Conservation (phyloP, 1,139 yeast species). For the Blastobotrys proliferans region DNA sequence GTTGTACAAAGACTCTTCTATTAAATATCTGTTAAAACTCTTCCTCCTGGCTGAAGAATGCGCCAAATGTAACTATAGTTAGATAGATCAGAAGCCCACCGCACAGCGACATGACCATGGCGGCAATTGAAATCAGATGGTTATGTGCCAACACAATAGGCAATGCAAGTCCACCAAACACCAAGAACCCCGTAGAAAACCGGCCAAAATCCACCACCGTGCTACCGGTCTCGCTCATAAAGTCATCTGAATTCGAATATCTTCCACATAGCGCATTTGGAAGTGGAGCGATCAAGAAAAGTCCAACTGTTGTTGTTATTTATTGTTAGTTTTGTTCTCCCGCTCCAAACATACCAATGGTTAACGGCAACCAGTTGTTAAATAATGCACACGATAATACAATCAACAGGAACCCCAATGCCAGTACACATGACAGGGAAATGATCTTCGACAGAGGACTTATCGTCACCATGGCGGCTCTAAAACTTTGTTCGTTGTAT, state of each 20-base stretch:
- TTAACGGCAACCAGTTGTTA: slow-evolving; percentile 75
- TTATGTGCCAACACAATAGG: slow-evolving; percentile 67
- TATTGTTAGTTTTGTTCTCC: not conserved
- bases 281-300: slow-evolving; percentile 59
- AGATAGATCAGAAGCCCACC: slow-evolving; percentile 73
- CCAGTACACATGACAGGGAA: slow-evolving; percentile 65
- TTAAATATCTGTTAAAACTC: slow-evolving; percentile 34
- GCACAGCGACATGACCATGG: slow-evolving; percentile 56
- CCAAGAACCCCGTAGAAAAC: slow-evolving; percentile 62
- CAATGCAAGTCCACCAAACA: slow-evolving; percentile 61
- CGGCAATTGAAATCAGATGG: slow-evolving; percentile 52
- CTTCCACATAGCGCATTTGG: slow-evolving; percentile 55
- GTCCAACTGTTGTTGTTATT: slow-evolving; percentile 34
- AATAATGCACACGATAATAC: slow-evolving; percentile 73
- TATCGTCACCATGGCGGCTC: slow-evolving; percentile 18
- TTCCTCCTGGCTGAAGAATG: slow-evolving; percentile 60
- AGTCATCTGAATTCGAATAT: slow-evolving; percentile 42
- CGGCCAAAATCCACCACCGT: slow-evolving; percentile 59
- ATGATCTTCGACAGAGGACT: slow-evolving; percentile 74
- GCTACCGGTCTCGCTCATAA: slow-evolving; percentile 44
- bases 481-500: too few species aligned
- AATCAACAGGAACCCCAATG: slow-evolving; percentile 72
- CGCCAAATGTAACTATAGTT: slow-evolving; percentile 68
- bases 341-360: slow-evolving; percentile 48
- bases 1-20: not conserved